A percentile compares a stretch with the other conserved stretches of the same genome.
Evolutionary conservation across 805 yeast species (phyloP).

Genomic region (Barnettozyma wickerhamii): DNA sequence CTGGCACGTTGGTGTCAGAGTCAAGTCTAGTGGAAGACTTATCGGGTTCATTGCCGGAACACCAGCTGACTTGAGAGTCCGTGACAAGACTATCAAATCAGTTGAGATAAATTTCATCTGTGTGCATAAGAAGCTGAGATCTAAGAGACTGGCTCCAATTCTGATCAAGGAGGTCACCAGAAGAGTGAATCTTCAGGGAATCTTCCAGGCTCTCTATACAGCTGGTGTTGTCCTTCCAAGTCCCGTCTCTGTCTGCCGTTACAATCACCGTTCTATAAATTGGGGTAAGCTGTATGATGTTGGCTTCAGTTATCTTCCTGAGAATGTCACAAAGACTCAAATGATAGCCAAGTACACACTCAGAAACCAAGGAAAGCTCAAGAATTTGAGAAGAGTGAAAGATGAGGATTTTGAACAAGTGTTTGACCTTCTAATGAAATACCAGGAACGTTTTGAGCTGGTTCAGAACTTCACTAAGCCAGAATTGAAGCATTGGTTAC

Average conservation of each 20-base stretch:
- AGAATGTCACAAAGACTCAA: constrained; percentile 58
- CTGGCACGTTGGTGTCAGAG: constrained; percentile 94
- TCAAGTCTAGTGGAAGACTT: constrained; percentile 64
- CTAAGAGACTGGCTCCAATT: constrained; percentile 93
- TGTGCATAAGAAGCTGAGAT: constrained; percentile 87
- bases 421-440: constrained; percentile 50
- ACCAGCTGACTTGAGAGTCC: constrained; percentile 66
- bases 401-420: constrained; percentile 63
- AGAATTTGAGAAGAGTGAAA: constrained; percentile 50
- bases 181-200: constrained; percentile 74
- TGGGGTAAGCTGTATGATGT: constrained; percentile 89
- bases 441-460: constrained; percentile 68
- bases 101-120: constrained; percentile 93
- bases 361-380: constrained; percentile 46
- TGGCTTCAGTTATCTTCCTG: constrained; percentile 82
- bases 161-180: constrained; percentile 92
- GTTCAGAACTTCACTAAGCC: constrained; percentile 63
- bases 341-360: constrained; percentile 68
- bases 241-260: constrained; percentile 86
- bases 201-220: constrained; percentile 96
- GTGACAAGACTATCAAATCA: constrained; percentile 49
- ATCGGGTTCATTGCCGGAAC: constrained; percentile 93
- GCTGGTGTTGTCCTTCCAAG: constrained; percentile 89
- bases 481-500: constrained; percentile 79
- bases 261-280: constrained; percentile 89